Evolutionary conservation across 306 rosid species (phyloP), one percentile per base, ranked within the genome.

Genomic region (Castanea sativa): DNA sequence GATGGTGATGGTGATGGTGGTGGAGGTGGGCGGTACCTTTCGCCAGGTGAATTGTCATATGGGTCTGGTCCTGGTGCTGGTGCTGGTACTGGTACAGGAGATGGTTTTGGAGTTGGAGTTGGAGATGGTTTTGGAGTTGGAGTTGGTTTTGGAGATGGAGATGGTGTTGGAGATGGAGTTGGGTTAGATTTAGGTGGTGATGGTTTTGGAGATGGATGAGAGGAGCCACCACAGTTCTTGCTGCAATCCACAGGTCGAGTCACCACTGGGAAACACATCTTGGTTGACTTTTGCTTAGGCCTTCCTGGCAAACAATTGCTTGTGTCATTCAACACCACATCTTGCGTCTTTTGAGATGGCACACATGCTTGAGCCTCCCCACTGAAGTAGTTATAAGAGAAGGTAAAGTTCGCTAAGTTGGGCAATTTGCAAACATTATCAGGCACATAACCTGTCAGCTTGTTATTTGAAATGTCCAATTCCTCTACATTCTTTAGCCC

Each of bases 191-290:
- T 41, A 41, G 45, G 45, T 41, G 45, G 55, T 1, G 56, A 35
- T 1, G 80, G 19, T 0, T 20, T 32, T 0, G 69, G 61, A 0
- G 77, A n/a, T 5, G 55, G 55, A 25, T 8, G 19, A 71, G 73
- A 9, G 55, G 38, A 45, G 12, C 76, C 84, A 11, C 84, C 89
- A 59, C 95, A 90, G 0, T 57, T 23, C 49, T 85, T 88, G 78
- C 79, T 85, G 68, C 98, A 94, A 25, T 94, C 92, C 55, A 92
- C 84, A 1, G 76, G 84, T 55, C 73, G 85, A 10, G 86, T 82
- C 23, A 90, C 56, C 32, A 87, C 83, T 0, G 88, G 69, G 8
- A 77, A 58, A 55, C 97, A 94, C 3, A 73, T 7, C 23, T 82
- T 85, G 0, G 79, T 43, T 0, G 84, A 32, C 85, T 83, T 92